These are phyloP conservation scores for Pseudonitzschia pungens DNA, from an alignment of 108 stramenopile species.

Conservation along the genomic window DNA sequence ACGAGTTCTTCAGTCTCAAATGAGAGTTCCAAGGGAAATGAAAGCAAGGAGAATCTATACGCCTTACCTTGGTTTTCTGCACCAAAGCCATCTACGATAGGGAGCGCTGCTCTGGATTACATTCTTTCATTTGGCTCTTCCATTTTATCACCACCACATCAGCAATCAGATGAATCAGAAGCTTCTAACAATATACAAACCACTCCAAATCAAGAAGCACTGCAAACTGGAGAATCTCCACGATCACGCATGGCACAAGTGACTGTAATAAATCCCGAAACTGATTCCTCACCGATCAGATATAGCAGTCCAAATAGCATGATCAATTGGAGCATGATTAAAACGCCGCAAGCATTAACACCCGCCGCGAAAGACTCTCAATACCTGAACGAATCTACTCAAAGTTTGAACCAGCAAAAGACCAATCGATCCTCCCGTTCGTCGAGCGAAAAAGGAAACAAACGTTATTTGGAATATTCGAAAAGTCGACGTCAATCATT, in stretches of 20 bases:
- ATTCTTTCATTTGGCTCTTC: slow-evolving; percentile 8
- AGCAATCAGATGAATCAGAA: not conserved
- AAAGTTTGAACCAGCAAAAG: not conserved
- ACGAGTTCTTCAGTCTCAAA: not conserved
- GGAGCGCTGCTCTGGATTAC: slow-evolving; percentile 4
- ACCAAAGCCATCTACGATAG: not conserved
- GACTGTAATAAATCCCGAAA: not conserved
- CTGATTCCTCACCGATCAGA: not conserved
- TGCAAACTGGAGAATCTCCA: too few relatives aligned
- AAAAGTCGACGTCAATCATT: slow-evolving; percentile 9
- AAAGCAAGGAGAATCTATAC: too few relatives aligned
- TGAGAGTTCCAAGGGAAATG: not conserved
- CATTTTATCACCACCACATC: not conserved
- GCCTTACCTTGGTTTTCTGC: not conserved
- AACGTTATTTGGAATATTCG: not conserved
- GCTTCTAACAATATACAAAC: not conserved
- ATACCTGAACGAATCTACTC: not conserved
- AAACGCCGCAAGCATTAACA: not conserved
- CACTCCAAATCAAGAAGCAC: not conserved
- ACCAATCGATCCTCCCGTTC: not conserved
- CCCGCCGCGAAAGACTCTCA: not conserved
- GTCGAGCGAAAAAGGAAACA: not conserved
- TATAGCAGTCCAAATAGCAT: not conserved
- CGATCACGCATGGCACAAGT: too few relatives aligned
- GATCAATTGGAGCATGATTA: not conserved